Percentiles rank a stretch among this genome's conserved stretches.
These are phyloP conservation scores for Lipomyces yamanashiensis DNA, from an alignment of 805 yeast species.

Conservation along the genomic window DNA sequence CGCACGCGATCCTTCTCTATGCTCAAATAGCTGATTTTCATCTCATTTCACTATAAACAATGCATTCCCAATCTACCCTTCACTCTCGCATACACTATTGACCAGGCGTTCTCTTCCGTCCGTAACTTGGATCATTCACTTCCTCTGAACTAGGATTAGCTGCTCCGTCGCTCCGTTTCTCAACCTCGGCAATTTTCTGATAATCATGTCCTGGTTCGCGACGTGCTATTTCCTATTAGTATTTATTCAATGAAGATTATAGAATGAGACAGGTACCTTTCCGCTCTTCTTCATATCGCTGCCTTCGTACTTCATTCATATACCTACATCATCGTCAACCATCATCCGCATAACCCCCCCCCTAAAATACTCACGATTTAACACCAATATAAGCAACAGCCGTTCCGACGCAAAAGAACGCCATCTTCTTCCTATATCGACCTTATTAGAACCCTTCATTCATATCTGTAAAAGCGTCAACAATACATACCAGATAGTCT, in stretches of 20 bases:
- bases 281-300: constrained; percentile 21
- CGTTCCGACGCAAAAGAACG: constrained; percentile 18
- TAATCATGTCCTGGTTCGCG: constrained; percentile 26
- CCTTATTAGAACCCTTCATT: background rate
- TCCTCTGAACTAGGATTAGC: constrained; percentile 35
- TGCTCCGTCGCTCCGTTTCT: constrained; percentile 31
- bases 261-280: constrained; percentile 6
- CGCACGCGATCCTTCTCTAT: no score
- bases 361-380: constrained; percentile 12
- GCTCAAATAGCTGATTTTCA: no score
- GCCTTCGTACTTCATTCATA: constrained; percentile 22
- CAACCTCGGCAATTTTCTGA: constrained; percentile 34
- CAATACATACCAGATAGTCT: constrained; percentile 3
- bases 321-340: constrained; percentile 1
- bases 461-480: no score
- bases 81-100: no score
- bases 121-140: constrained; percentile 32
- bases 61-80: no score
- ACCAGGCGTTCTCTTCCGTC: constrained; percentile 10
- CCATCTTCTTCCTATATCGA: constrained; percentile 22
- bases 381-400: constrained; percentile 19
- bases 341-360: background rate
- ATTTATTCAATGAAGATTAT: background rate
- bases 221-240: constrained; percentile 9
- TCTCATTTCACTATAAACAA: no score